Base-by-base conservation (phyloP, 495 filamentous ascomycete species). In the Neurospora sp. region DNA sequence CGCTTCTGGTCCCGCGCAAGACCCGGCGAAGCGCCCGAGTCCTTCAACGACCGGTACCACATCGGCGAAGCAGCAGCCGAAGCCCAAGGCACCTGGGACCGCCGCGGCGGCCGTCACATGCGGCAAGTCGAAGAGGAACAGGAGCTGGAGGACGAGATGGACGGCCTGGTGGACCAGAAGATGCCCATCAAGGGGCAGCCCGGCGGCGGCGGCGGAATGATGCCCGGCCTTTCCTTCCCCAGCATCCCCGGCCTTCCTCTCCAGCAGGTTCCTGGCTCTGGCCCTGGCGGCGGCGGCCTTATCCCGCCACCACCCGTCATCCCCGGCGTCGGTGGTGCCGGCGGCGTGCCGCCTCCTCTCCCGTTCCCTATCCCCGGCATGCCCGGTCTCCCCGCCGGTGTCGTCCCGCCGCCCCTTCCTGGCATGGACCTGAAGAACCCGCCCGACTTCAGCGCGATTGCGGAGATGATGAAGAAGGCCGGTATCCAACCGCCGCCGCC, bases 21-120 rank as follows among this genome's bases (percentile, higher is more conserved):
- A 69, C 96, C 96, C 4, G 96, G 96, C 39, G 96, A 98, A 70
- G 75, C 76, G 9, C 54, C 54, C 54, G 90, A 91, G 72, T 91
- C 90, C 78, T 89, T 92, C 84, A 93, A 92, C 77, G 96, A 98
- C 80, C 88, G 93, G 59, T 97, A 95, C 79, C 96, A 99, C 78
- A 94, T 98, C 73, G 96, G 96, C 46, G 94, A 98, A 81, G 90
- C 92, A 40, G 95, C 93, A 1, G 95, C 96, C 20, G 93, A 97
- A 81, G 93, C 92, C 1, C 93, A 94, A 80, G 96, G 96, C 11
- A 97, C 94, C 20, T 97, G 92, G 89, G 93, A 93, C 76, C 90
- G 93, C 38, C 87, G 91, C n/a, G 90, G 91, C 69, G 89, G 91
- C 20, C 90, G 92, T 38, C 88, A 90, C 74, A 92, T 94, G 81